Evolutionary conservation across 306 rosid species (phyloP), one percentile per base, ranked within the genome.

Genomic region (Clitoria ternatea): DNA sequence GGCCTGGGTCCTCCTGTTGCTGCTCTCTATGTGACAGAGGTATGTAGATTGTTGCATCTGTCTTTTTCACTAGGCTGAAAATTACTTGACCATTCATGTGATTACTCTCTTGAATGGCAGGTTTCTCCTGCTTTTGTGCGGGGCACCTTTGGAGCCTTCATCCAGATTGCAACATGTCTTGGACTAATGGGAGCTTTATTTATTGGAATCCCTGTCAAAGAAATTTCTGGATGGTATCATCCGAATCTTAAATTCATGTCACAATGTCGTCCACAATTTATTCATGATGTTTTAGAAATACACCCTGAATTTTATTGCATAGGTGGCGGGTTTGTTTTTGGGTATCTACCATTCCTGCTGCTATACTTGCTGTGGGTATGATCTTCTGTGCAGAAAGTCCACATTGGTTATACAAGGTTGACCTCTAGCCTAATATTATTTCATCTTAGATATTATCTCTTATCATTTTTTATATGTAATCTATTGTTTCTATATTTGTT

Each of bases 301-400:
- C 37, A 19, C 44, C 52, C 56, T 56, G 36, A 26, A 22, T 42
- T 84, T 54, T 45, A 73, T 64, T 74, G 67, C 77, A 79, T 82
- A 94, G 98, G 98, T 94, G 98, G 98, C 96, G 98, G 48, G 85
- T 87, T 77, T 94, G 98, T 80, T 94, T 94, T 72, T 80, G 95
- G 97, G 78, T 85, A 53, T 90, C 98, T 23, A 81, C 74, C 76
- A 80, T 94, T 76, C 98, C 98, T 59, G 94, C 98, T 27, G 90
- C 87, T 52, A 55, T 74, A 77, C 91, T 94, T 67, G 89, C 85
- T 43, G 42, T 85, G 66, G 92, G 83, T 73, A 94, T 94, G 96
- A 13, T 77, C 30, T 85, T 88, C 79, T 94, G 98, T 67, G 95
- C 92, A 11, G 98, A 94, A 85, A 84, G 90, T 87, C 98, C 98